Conservation (phyloP, 495 filamentous ascomycete genomes). For the Penicillium lagena region DNA sequence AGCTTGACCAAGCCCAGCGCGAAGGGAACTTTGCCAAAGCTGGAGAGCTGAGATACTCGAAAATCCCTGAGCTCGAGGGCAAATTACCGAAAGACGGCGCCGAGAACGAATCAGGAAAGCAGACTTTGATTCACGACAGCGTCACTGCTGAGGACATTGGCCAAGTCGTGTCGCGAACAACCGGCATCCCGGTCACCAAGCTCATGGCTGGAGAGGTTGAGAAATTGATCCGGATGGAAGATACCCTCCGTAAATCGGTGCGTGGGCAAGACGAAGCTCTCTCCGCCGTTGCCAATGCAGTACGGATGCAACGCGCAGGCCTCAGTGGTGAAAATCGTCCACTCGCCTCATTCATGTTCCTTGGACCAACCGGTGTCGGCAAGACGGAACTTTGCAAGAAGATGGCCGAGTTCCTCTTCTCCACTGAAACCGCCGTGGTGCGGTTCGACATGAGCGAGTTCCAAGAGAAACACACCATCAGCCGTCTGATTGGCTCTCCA, state of each 20-base stretch:
- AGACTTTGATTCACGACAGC: conserved; percentile 77
- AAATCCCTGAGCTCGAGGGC: conserved; percentile 71
- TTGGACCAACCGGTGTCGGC: conserved; percentile 92
- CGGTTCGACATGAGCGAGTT: conserved; percentile 98
- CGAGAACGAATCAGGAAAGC: conserved; percentile 33
- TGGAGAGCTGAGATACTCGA: conserved; percentile 79
- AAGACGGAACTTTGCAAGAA: conserved; percentile 98
- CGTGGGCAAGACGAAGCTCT: conserved; percentile 93
- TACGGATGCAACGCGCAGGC: conserved; percentile 89
- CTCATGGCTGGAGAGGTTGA: conserved; percentile 89
- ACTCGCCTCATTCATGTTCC: conserved; percentile 92
- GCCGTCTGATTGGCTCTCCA: conserved; percentile 83
- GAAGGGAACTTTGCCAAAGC: conserved; percentile 88
- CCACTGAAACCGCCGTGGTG: conserved; percentile 80
- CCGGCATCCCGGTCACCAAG: conserved; percentile 87
- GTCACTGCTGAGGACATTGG: conserved; percentile 93
- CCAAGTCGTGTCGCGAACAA: conserved; percentile 80
- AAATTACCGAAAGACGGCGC: conserved; percentile 72
- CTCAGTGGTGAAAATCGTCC: conserved; percentile 87
- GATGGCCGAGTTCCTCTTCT: conserved; percentile 88
- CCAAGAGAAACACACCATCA: conserved; percentile 94
- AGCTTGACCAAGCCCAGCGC: conserved; percentile 81
- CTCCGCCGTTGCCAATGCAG: conserved; percentile 83
- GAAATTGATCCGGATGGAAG: conserved; percentile 92
- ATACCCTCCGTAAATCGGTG: conserved; percentile 74